phyloP scores from a whole-genome alignment of 148 eudicot genomes.

The Suaeda aralocaspica region DNA sequence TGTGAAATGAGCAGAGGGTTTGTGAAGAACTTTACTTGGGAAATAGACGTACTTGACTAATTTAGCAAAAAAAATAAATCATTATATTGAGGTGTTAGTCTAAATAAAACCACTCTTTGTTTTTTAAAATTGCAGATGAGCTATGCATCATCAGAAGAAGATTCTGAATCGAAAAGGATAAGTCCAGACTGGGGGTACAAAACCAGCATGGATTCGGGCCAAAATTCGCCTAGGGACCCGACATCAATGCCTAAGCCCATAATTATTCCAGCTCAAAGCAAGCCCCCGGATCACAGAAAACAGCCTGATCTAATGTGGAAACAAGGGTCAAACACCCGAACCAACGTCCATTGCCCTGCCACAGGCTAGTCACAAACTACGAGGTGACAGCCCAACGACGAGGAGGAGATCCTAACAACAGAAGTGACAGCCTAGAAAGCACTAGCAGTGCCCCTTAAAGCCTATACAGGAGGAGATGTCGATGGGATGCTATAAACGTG shows the following conservation, averaged over 20 bases:
- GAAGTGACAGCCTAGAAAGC: constrained; percentile 73
- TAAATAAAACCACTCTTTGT: background rate
- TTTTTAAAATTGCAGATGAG: constrained; percentile 28
- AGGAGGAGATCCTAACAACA: constrained; percentile 7
- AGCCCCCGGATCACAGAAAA: constrained; percentile 27
- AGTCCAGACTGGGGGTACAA: constrained; percentile 24
- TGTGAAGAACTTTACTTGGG: no score
- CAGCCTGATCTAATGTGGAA: constrained; percentile 21
- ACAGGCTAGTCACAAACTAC: constrained; percentile 24
- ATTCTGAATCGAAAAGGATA: constrained; percentile 23
- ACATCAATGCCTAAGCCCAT: background rate
- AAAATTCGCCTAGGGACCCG: constrained; percentile 22
- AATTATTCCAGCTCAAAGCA: constrained; percentile 17
- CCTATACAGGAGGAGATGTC: constrained; percentile 79
- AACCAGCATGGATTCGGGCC: constrained; percentile 15
- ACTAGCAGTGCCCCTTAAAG: constrained; percentile 41
- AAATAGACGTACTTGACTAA: no score
- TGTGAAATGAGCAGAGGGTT: no score
- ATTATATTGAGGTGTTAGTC: no score
- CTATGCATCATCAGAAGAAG: constrained; percentile 32
- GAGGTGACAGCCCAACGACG: constrained; percentile 12
- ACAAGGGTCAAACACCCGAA: constrained; percentile 19
- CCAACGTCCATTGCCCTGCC: constrained; percentile 26
- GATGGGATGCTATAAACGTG: constrained; percentile 81
- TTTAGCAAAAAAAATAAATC: no score